These are phyloP conservation scores for Solanum pimpinellifolium DNA, from an alignment of 257 asterid genomes.

Conservation along the genomic window DNA sequence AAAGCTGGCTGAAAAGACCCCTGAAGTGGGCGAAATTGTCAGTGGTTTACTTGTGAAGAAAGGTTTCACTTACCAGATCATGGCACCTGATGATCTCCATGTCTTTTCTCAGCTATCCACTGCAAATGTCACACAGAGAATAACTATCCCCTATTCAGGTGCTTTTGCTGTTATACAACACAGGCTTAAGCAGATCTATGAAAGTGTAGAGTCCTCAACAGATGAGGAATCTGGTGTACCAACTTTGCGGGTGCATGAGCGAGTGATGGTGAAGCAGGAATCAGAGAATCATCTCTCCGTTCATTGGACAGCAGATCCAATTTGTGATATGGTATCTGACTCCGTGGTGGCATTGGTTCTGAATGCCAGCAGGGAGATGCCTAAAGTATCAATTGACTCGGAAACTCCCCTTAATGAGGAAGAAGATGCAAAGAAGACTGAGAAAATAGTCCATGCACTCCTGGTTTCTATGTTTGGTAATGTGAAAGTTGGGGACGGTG, in stretches of 20 bases:
- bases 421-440: constrained; percentile 56
- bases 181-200: constrained; percentile 84
- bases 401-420: constrained; percentile 33
- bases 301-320: constrained; percentile 96
- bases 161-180: constrained; percentile 82
- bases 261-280: constrained; percentile 76
- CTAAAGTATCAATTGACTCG: constrained; percentile 51
- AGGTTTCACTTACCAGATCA: constrained; percentile 93
- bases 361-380: constrained; percentile 70
- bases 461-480: constrained; percentile 84
- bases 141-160: constrained; percentile 90
- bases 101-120: constrained; percentile 88
- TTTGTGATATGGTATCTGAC: constrained; percentile 93
- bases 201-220: constrained; percentile 60
- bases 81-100: constrained; percentile 94
- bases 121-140: constrained; percentile 71
- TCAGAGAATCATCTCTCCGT: constrained; percentile 76
- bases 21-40: constrained; percentile 65
- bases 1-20: constrained; percentile 61
- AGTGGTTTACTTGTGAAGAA: constrained; percentile 90
- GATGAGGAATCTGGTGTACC: constrained; percentile 84
- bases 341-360: constrained; percentile 74
- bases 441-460: constrained; percentile 68
- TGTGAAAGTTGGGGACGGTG: constrained; percentile 58
- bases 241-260: constrained; percentile 53